Conservation (phyloP, 1,284 basidiomycete species). For the Sporisorium scitamineum region DNA sequence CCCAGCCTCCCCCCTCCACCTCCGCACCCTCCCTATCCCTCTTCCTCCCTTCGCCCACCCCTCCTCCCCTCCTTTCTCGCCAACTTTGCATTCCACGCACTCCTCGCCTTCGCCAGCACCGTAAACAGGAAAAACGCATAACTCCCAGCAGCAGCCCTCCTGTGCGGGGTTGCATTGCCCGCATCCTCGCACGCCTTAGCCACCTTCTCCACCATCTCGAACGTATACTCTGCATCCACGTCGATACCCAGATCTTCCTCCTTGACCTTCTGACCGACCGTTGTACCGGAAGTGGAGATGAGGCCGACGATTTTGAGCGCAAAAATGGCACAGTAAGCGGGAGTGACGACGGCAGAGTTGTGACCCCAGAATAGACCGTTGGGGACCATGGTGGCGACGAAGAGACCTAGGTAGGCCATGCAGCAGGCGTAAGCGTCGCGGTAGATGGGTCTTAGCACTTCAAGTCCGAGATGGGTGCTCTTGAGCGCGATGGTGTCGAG, state of each 20-base stretch:
- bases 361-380: slow-evolving; percentile 47
- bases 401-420: slow-evolving; percentile 55
- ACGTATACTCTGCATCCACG: slow-evolving; percentile 49
- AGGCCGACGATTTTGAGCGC: slow-evolving; percentile 50
- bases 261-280: background rate
- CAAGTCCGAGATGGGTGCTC: slow-evolving; percentile 33
- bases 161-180: slow-evolving; percentile 44
- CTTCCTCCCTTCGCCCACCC: slow-evolving; percentile 9
- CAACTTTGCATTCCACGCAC: slow-evolving; percentile 34
- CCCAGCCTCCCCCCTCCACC: slow-evolving; percentile 4
- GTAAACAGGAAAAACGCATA: slow-evolving; percentile 52
- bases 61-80: slow-evolving; percentile 9
- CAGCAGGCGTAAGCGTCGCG: slow-evolving; percentile 51
- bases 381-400: slow-evolving; percentile 51
- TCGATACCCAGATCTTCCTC: slow-evolving; percentile 31
- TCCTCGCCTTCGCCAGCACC: slow-evolving; percentile 41
- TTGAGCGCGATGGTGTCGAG: slow-evolving; percentile 52
- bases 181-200: slow-evolving; percentile 50
- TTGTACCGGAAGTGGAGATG: slow-evolving; percentile 22
- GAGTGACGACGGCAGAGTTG: slow-evolving; percentile 56
- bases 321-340: slow-evolving; percentile 54
- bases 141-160: slow-evolving; percentile 47
- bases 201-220: slow-evolving; percentile 51
- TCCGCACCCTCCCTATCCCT: slow-evolving; percentile 8
- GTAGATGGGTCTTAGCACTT: slow-evolving; percentile 46